phyloP scores from a whole-genome alignment of 1,284 basidiomycete species.

The Trametes sp. region DNA sequence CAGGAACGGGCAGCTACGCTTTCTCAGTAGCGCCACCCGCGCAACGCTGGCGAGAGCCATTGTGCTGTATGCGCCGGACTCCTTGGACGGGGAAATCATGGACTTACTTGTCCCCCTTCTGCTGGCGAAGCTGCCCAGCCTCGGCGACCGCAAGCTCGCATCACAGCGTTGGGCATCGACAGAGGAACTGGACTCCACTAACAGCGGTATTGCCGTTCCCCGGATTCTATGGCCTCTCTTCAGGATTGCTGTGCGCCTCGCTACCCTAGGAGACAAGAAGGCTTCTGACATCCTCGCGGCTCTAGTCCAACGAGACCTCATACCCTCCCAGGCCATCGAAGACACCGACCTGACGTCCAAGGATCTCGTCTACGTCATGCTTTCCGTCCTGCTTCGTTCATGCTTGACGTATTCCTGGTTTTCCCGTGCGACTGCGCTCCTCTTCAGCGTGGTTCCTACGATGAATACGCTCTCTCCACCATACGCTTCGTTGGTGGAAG shows the following conservation, averaged over 20 bases:
- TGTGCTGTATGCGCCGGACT: constrained; percentile 6
- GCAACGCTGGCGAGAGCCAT: constrained; percentile 3
- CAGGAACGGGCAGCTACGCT: constrained; percentile 10
- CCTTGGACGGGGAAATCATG: constrained; percentile 17
- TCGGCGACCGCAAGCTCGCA: neutral
- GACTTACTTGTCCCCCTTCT: constrained; percentile 15
- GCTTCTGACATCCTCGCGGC: constrained; percentile 35
- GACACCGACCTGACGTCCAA: constrained; percentile 40
- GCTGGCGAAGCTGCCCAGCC: constrained; percentile 7
- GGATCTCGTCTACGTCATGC: constrained; percentile 53
- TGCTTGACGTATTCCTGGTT: constrained; percentile 60
- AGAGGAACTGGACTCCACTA: constrained; percentile 3
- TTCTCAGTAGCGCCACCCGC: neutral
- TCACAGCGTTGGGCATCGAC: neutral
- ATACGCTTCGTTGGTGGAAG: constrained; percentile 22
- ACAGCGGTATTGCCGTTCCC: constrained; percentile 11
- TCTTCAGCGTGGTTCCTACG: constrained; percentile 32
- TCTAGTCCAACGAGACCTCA: constrained; percentile 44
- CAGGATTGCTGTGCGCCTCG: constrained; percentile 27
- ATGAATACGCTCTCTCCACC: constrained; percentile 13
- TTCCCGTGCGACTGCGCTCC: constrained; percentile 47
- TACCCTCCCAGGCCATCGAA: constrained; percentile 52
- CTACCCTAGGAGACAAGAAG: constrained; percentile 18
- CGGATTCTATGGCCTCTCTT: constrained; percentile 31
- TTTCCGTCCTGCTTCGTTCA: constrained; percentile 53